Conservation (phyloP, 208 protist genomes). For the Tritrichomonas foetus region DNA sequence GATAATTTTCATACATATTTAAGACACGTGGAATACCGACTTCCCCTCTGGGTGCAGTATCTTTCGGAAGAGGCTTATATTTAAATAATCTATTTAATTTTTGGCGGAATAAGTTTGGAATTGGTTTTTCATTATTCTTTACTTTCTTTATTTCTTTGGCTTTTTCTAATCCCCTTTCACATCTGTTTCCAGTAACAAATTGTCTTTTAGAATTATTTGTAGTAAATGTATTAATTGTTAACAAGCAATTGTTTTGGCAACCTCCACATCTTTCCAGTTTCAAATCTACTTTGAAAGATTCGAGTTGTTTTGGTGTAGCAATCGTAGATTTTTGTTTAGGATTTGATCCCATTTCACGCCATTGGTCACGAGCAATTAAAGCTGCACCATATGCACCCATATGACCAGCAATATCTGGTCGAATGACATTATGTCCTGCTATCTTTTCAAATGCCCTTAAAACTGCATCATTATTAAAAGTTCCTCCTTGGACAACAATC, state of each 20-base stretch:
- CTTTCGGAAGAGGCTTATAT: not conserved
- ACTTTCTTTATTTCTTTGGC: not conserved
- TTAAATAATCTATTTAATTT: not conserved
- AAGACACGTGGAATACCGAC: not conserved
- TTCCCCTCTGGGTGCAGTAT: not conserved
- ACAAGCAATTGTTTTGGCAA: not conserved
- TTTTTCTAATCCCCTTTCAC: not conserved
- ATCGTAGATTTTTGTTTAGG: not conserved
- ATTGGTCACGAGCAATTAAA: not conserved
- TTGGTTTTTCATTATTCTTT: not conserved
- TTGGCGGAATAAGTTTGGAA: not conserved
- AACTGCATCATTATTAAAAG: not conserved
- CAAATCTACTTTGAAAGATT: not conserved
- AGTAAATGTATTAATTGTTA: not conserved
- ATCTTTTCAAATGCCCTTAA: not conserved
- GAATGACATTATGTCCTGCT: not conserved
- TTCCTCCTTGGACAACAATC: not conserved
- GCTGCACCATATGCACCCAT: conserved; percentile 1
- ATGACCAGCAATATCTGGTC: not conserved
- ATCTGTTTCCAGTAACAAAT: not conserved
- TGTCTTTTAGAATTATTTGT: not conserved
- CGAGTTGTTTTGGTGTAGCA: not conserved
- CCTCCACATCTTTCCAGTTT: not conserved
- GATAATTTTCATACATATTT: conserved; percentile 18
- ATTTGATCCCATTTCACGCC: not conserved